Base-by-base conservation (phyloP, 2,329 filamentous ascomycete genomes). In the Hypoxylon sp. region DNA sequence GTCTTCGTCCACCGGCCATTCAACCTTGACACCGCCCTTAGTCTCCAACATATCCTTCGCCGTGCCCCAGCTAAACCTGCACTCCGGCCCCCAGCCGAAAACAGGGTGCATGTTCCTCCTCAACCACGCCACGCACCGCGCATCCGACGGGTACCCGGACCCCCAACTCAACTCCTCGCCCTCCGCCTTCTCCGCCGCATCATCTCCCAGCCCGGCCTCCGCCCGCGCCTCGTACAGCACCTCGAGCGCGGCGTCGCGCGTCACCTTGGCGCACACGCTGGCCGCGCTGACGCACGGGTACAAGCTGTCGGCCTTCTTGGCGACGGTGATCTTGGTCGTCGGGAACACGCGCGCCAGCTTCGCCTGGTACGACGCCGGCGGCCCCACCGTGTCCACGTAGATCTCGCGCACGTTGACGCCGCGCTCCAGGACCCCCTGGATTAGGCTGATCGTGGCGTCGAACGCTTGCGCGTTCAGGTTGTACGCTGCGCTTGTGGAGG, bases 391-490 rank as follows among this genome's bases (percentile, higher is more conserved):
- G 81, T 99, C 95, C 77, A 99, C 94, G 79, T 94, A 99, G 56
- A 99, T 92, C 80, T 98, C 93, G 63, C 85, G 87, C 3, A 98
- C 85, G 78, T 97, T 94, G 69, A 98, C 92, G 37, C 93, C 93
- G 19, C 86, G 85, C 7, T 88, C 89, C 37, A 96, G 86, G 3
- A 97, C 92, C 37, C 89, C 90, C 61, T 89, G 85, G 75, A 98
- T 95, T 57, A 99, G 85, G 42, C 88, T 88, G 24, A 97, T 89
- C 0, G 95, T 98, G 3, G 95, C 93, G 79, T 97, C 94, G 89
- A 96, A 92, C 17, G 95, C 95, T 80, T 99, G 96, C 3, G 94
- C 93, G 78, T 99, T 99, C 71, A 99, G 88, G 79, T 99, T 99
- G 82, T 98, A 97, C 2, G 84, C 78, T 17, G 82, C 81, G 7